phyloP scores from a whole-genome alignment of 2,329 filamentous ascomycete genomes.

The Talaromyces atroroseus region DNA sequence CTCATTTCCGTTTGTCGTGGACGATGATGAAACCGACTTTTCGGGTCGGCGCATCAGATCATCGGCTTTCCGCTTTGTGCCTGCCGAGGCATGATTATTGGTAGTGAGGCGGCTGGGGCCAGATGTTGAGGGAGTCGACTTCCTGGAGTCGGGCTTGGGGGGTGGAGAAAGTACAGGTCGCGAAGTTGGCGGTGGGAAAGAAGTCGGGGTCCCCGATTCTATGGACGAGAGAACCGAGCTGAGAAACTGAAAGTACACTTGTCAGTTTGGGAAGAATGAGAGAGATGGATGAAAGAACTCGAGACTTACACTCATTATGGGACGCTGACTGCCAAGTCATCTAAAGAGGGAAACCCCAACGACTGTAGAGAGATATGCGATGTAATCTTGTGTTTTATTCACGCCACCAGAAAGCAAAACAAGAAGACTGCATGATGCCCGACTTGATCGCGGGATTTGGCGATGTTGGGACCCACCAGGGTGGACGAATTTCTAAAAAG shows the following conservation, averaged over 20 bases:
- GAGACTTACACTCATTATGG: constrained; percentile 36
- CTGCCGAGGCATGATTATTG: constrained; percentile 15
- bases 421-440: constrained; percentile 30
- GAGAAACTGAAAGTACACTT: constrained; percentile 37
- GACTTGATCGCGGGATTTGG: constrained; percentile 16
- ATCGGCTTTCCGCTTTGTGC: constrained; percentile 41
- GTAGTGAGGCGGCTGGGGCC: constrained; percentile 9
- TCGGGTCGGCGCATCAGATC: constrained; percentile 29
- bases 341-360: not conserved
- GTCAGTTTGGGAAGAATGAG: constrained; percentile 19
- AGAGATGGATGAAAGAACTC: not conserved
- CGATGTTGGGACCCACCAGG: constrained; percentile 8
- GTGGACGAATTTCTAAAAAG: not conserved
- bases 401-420: constrained; percentile 34
- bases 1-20: constrained; percentile 16
- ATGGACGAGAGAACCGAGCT: constrained; percentile 49
- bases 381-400: constrained; percentile 21
- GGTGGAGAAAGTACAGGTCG: constrained; percentile 20
- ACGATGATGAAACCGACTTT: constrained; percentile 20
- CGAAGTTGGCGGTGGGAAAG: constrained; percentile 20
- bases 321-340: not conserved
- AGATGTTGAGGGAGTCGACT: constrained; percentile 17
- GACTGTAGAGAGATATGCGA: constrained; percentile 7
- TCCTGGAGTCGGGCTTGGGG: constrained; percentile 19
- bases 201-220: constrained; percentile 36